Conservation (phyloP, 768 basidiomycete species). For the Albatrellus ellisii region DNA sequence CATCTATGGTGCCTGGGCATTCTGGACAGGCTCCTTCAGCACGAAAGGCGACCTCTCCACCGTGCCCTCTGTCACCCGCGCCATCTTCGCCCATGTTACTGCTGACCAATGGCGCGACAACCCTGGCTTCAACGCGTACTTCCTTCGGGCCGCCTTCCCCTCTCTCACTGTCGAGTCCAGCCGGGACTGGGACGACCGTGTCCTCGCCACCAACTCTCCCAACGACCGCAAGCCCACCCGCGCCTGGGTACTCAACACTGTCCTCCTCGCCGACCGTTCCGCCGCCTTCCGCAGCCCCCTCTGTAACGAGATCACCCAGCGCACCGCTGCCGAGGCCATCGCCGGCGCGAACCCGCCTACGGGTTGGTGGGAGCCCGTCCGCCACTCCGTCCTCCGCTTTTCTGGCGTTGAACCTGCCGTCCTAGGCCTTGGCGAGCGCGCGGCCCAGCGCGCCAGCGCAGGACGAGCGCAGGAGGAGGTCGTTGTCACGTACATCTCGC, state of each 20-base stretch:
- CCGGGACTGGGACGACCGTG: constrained; percentile 62
- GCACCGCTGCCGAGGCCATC: constrained; percentile 61
- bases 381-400: constrained; percentile 52
- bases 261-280: constrained; percentile 62
- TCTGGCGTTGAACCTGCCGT: constrained; percentile 33
- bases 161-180: constrained; percentile 52
- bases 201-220: constrained; percentile 11
- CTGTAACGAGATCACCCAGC: constrained; percentile 52
- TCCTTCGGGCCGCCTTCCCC: constrained; percentile 65
- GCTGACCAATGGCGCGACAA: constrained; percentile 59
- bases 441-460: constrained; percentile 6
- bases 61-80: constrained; percentile 33
- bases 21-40: constrained; percentile 46
- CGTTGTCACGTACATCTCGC: constrained; percentile 61
- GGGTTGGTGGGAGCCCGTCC: constrained; percentile 73
- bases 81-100: constrained; percentile 55
- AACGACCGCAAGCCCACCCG: constrained; percentile 1
- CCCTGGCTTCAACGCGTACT: constrained; percentile 67
- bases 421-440: constrained; percentile 19
- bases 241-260: constrained; percentile 61
- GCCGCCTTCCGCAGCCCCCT: constrained; percentile 57
- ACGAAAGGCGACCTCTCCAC: constrained; percentile 11
- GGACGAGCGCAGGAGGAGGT: constrained; percentile 25
- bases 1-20: constrained; percentile 60
- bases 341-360: constrained; percentile 16